Evolutionary conservation across 2,329 filamentous ascomycete genomes (phyloP), one percentile per base, ranked within the genome.

Genomic region (Arthrobotrys conoides): DNA sequence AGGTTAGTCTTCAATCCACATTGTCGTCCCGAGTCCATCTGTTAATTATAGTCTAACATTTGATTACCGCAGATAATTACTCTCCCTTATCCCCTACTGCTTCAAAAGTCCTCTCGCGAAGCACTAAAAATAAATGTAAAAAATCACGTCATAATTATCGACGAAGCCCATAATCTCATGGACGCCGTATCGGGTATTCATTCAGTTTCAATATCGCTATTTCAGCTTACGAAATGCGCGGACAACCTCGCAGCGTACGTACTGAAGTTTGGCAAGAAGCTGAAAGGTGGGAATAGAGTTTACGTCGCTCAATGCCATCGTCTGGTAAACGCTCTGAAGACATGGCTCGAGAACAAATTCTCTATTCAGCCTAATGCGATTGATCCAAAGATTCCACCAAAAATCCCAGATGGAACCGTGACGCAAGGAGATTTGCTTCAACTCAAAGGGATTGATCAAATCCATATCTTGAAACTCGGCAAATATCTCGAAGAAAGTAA

Each of bases 131-230:
- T 99, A 51, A 95, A 92, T 24, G 85, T 99, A 8, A 94, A 96
- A 82, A 90, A 91, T 4, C 96, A 97, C 82, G 87, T 99, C 0
- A 90, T 99, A n/a, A 92, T 99, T 27, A 93, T 99, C 59, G 96
- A 99, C 81, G 96, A 99, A 86, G 96, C 96, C 0, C 96, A 99
- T 83, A 99, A 99, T 83, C 89, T 99, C 66, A 97, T 97, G 91
- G 94, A 97, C 83, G 94, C 95, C 0, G 93, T 99, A 55, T 89
- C 93, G 16, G 91, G 91, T 55, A 96, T 97, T 38, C 91, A 97
- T 83, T 94, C 94, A 0, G 90, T 93, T 0, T 90, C 92, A 41
- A 88, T 98, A 20, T 89, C 89, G 1, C 86, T 97, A 3, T 86
- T 86, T 27, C 94, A 97, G 80, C 86, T 98, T 18, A 89, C 89